Percentiles rank a stretch among this genome's conserved stretches.
Evolutionary conservation across 352 stramenopile genomes (phyloP).

Genomic region (Globisporangium alternatum): DNA sequence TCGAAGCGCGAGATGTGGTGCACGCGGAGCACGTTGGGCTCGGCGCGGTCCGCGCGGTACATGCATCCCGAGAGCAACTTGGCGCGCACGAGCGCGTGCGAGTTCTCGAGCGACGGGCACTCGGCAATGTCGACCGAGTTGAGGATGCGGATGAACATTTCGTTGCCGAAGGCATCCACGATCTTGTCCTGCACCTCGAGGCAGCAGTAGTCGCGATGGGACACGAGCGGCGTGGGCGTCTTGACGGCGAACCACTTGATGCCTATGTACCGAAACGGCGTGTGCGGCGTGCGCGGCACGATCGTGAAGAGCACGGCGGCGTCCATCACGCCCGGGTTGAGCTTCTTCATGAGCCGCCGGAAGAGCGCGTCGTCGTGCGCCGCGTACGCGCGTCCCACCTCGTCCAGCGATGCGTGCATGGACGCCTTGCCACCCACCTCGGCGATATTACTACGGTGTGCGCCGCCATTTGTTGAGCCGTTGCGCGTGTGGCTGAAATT

Average conservation of each 20-base stretch:
- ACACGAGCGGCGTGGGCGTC: slow-evolving; percentile 76
- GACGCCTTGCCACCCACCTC: slow-evolving; percentile 74
- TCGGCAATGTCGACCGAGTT: slow-evolving; percentile 80
- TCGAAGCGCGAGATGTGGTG: slow-evolving; percentile 81
- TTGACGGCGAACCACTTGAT: slow-evolving; percentile 88
- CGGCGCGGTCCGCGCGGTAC: slow-evolving; percentile 70
- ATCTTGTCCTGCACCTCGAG: slow-evolving; percentile 88
- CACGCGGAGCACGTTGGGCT: slow-evolving; percentile 65
- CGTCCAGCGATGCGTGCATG: slow-evolving; percentile 64
- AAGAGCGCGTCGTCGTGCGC: slow-evolving; percentile 82
- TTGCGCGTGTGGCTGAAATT: slow-evolving; percentile 63
- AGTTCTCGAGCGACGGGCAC: slow-evolving; percentile 83
- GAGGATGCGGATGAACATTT: slow-evolving; percentile 82
- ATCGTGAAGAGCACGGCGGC: slow-evolving; percentile 76
- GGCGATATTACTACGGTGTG: slow-evolving; percentile 76
- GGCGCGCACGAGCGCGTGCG: slow-evolving; percentile 79
- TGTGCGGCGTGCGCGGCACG: slow-evolving; percentile 63
- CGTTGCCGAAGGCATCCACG: slow-evolving; percentile 74
- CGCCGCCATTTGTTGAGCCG: slow-evolving; percentile 16
- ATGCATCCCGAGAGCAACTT: slow-evolving; percentile 79
- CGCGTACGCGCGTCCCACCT: slow-evolving; percentile 71
- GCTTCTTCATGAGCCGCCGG: slow-evolving; percentile 74
- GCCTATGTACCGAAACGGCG: slow-evolving; percentile 81
- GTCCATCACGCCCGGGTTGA: slow-evolving; percentile 71
- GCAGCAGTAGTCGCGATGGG: slow-evolving; percentile 83